Evolutionary conservation across 495 filamentous ascomycete species (phyloP).

Genomic region (Haplographium delicatum): DNA sequence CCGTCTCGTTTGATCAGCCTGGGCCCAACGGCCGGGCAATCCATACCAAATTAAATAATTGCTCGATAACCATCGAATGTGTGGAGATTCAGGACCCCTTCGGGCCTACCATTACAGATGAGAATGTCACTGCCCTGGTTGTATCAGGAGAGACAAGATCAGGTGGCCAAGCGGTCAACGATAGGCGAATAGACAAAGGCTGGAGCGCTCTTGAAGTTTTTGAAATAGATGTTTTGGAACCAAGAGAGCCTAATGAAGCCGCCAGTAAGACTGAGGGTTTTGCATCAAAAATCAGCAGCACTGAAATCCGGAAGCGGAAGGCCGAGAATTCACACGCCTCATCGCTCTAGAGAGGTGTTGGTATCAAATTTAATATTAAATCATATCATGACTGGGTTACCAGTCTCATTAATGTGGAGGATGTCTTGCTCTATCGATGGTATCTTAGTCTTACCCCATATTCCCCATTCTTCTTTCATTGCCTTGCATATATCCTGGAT

Average conservation of each 20-base stretch:
- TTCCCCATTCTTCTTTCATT: no score
- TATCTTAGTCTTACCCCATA: no score
- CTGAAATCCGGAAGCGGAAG: constrained; percentile 48
- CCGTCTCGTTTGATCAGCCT: constrained; percentile 10
- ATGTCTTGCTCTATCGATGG: no score
- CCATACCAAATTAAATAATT: constrained; percentile 36
- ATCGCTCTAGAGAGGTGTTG: constrained; percentile 12
- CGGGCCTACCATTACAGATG: constrained; percentile 85
- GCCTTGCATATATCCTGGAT: no score
- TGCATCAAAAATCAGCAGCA: constrained; percentile 85
- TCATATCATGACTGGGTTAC: no score
- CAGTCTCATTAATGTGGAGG: no score
- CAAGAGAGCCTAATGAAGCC: constrained; percentile 49
- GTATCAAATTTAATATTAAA: no score
- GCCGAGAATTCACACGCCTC: constrained; percentile 29
- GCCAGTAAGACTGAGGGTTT: constrained; percentile 50
- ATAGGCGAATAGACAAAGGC: constrained; percentile 68
- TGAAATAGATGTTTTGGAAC: constrained; percentile 86
- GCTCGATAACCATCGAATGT: constrained; percentile 54
- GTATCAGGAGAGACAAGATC: constrained; percentile 85
- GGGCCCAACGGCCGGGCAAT: constrained; percentile 23
- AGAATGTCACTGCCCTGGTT: constrained; percentile 71
- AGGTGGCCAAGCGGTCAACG: constrained; percentile 80
- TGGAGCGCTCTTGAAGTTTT: constrained; percentile 75
- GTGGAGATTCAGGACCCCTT: constrained; percentile 84